Evolutionary conservation across 768 basidiomycete genomes (phyloP).

Genomic region (Leccinum uliginosum): DNA sequence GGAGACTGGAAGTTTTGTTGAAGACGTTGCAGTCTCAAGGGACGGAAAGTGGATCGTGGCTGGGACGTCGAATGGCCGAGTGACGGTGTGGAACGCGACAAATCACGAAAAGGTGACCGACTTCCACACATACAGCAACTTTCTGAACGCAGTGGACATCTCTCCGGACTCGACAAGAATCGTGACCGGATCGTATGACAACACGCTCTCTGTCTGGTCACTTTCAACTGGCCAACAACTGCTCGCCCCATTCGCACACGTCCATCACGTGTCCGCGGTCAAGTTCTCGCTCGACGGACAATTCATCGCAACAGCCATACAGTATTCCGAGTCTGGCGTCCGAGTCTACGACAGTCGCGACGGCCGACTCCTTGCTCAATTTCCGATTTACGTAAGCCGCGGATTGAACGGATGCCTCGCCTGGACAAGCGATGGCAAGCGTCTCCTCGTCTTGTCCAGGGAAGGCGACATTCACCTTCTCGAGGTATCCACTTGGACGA

Average conservation of each 20-base stretch:
- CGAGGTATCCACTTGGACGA: too few species aligned
- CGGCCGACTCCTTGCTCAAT: too few species aligned
- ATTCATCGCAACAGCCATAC: not conserved
- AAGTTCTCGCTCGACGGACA: not conserved
- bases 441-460: not conserved
- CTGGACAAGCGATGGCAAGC: not conserved
- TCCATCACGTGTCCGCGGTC: not conserved
- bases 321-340: not conserved
- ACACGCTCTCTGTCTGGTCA: not conserved
- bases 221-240: not conserved
- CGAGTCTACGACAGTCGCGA: not conserved
- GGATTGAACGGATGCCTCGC: not conserved
- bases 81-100: not conserved
- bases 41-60: not conserved
- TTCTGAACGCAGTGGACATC: not conserved
- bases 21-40: not conserved
- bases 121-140: not conserved
- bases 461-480: not conserved
- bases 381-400: too few species aligned
- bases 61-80: not conserved
- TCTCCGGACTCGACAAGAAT: not conserved
- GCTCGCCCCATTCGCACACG: not conserved
- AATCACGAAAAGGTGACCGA: not conserved
- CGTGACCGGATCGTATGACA: not conserved
- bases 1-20: not conserved